phyloP scores from a whole-genome alignment of 148 eudicot genomes.

The Nepenthes gracilis region DNA sequence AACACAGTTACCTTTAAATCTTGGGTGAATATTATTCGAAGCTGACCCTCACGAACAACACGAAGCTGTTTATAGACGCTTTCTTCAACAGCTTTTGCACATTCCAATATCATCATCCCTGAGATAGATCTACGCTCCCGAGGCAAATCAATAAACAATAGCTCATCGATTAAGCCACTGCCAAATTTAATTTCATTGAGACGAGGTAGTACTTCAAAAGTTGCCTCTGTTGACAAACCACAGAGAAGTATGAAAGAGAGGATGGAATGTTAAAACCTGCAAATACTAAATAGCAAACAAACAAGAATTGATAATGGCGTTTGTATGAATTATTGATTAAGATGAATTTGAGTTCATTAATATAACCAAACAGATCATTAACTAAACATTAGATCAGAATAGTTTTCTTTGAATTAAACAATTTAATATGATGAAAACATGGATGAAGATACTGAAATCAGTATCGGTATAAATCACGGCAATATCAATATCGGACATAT shows the following conservation, averaged over 20 bases:
- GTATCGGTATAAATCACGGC: too few relatives aligned
- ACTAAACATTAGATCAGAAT: too few relatives aligned
- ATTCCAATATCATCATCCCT: conserved; percentile 89
- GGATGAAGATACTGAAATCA: too few relatives aligned
- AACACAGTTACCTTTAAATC: conserved; percentile 65
- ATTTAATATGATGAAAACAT: too few relatives aligned
- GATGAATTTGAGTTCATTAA: too few relatives aligned
- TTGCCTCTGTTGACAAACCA: conserved; percentile 51
- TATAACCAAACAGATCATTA: too few relatives aligned
- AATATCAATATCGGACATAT: too few relatives aligned
- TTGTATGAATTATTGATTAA: too few relatives aligned
- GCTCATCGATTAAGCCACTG: conserved; percentile 93
- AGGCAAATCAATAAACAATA: conserved; percentile 90
- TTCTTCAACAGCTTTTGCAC: conserved; percentile 91
- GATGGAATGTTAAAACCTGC: neutral
- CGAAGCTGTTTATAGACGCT: conserved; percentile 93
- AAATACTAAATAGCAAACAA: neutral
- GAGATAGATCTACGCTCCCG: conserved; percentile 69
- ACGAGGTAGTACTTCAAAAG: conserved; percentile 91
- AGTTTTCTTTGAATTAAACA: too few relatives aligned
- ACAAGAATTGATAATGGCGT: neutral
- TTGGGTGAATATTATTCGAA: conserved; percentile 80
- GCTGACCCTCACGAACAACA: conserved; percentile 96
- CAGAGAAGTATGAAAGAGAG: neutral
- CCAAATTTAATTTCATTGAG: conserved; percentile 89